Evolutionary conservation across 2,329 filamentous ascomycete species (phyloP).

Genomic region (Exophiala bonariae): DNA sequence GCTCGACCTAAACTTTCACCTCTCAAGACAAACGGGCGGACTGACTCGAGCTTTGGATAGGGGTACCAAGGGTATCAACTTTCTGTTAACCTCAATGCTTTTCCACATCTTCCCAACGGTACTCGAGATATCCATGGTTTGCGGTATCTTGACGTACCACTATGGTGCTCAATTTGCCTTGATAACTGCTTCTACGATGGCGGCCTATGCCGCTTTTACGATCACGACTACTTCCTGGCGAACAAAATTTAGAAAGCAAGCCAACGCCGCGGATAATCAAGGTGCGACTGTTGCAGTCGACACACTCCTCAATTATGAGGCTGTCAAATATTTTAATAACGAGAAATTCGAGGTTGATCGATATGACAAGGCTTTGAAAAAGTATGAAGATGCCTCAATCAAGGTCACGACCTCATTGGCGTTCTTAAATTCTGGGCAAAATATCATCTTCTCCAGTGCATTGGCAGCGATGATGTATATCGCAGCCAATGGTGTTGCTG

Average conservation of each 20-base stretch:
- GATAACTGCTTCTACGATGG: constrained; percentile 88
- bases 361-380: constrained; percentile 81
- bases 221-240: constrained; percentile 96
- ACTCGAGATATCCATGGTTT: constrained; percentile 91
- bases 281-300: constrained; percentile 95
- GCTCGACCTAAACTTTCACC: constrained; percentile 89
- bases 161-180: constrained; percentile 90
- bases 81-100: constrained; percentile 95
- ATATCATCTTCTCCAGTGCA: constrained; percentile 92
- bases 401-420: constrained; percentile 94
- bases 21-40: constrained; percentile 91
- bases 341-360: constrained; percentile 89
- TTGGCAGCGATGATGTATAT: constrained; percentile 98
- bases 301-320: constrained; percentile 97
- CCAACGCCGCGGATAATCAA: constrained; percentile 94
- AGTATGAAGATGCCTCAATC: constrained; percentile 92
- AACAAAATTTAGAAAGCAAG: constrained; percentile 91
- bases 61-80: constrained; percentile 97
- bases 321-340: constrained; percentile 99
- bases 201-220: constrained; percentile 92
- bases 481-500: constrained; percentile 83
- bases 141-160: constrained; percentile 93
- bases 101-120: constrained; percentile 95
- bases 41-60: constrained; percentile 92
- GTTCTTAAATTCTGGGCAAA: constrained; percentile 91